Evolutionary conservation across 495 filamentous ascomycete genomes (phyloP), one percentile per base, ranked within the genome.

Genomic region (Letharia columbiana): DNA sequence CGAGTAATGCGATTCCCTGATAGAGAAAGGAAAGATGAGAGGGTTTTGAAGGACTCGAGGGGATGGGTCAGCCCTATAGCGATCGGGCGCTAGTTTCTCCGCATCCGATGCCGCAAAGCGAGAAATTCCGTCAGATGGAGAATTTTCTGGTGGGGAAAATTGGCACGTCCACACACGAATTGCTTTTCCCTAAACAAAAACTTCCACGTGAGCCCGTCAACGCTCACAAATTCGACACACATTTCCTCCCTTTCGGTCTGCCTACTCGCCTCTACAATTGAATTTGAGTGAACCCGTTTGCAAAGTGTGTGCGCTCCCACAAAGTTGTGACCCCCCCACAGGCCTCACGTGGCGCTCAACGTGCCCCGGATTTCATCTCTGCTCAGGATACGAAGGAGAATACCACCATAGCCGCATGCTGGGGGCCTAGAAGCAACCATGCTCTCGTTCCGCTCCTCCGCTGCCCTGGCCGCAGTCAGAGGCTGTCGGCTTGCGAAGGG

Each of bases 371-470:
- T 28, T 15, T 35, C 28, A 17, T 1, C 12, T 35, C 15, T 35
- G 13, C 18, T 18, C 28, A 15, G 8, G 28, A 28, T 7, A 35
- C 13, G 15, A 35, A 35, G 28, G 10, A 60, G 31, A 49, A 45
- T 18, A 39, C 11, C 42, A n/a, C 42, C 10, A 60, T 37, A 60
- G 63, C 63, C 63, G 54, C 63, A 65, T 65, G 63, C 31, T 60
- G 44, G 35, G 31, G 20, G 18, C 8, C 33, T 50, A 65, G 33
- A 39, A 37, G 49, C 20, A 58, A 58, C 28, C 33, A 70, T 70
- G 68, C 65, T 64, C 39, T 64, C 57, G 37, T 59, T 67, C 61
- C 68, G 68, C 65, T 70, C 65, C 65, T 60, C 66, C 44, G 47
- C 50, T 65, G 52, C 59, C 9, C 52, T 35, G 13, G 39, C 39